Percentiles rank a stretch among this genome's conserved stretches.
These are phyloP conservation scores for Cubamyces sp. DNA, from an alignment of 768 basidiomycete species.

Conservation along the genomic window DNA sequence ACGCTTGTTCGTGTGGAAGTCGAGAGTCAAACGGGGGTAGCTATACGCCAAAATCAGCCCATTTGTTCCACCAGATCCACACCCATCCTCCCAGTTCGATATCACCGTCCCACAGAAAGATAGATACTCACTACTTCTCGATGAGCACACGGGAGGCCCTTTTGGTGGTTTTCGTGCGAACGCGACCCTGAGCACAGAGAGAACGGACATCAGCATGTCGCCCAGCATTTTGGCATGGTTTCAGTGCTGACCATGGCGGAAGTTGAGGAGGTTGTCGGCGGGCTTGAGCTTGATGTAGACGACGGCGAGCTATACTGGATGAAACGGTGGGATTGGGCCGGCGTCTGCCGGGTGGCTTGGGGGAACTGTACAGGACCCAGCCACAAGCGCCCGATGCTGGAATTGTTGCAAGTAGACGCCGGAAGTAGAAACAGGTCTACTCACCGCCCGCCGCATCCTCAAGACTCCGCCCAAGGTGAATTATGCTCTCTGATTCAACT, in stretches of 20 bases:
- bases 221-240: slow-evolving; percentile 11
- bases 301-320: slow-evolving; percentile 25
- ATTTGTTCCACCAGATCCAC: background rate
- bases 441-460: slow-evolving; percentile 28
- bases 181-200: slow-evolving; percentile 77
- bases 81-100: background rate
- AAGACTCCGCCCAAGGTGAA: slow-evolving; percentile 50
- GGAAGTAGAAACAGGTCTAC: slow-evolving; percentile 13
- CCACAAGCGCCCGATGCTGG: slow-evolving; percentile 22
- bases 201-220: background rate
- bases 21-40: slow-evolving; percentile 98
- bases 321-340: slow-evolving; percentile 20
- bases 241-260: slow-evolving; percentile 17
- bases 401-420: slow-evolving; percentile 12
- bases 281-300: slow-evolving; percentile 31
- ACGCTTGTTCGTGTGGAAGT: slow-evolving; percentile 99
- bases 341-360: slow-evolving; percentile 38
- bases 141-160: slow-evolving; percentile 98
- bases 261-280: slow-evolving; percentile 29
- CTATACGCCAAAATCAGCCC: slow-evolving; percentile 41
- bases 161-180: slow-evolving; percentile 99
- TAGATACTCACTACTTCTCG: slow-evolving; percentile 89
- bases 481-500: slow-evolving; percentile 33
- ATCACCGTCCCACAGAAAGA: background rate
- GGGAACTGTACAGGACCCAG: slow-evolving; percentile 42